Evolutionary conservation across 768 basidiomycete genomes (phyloP), one percentile per base, ranked within the genome.

Genomic region (Lactifluus volemus): DNA sequence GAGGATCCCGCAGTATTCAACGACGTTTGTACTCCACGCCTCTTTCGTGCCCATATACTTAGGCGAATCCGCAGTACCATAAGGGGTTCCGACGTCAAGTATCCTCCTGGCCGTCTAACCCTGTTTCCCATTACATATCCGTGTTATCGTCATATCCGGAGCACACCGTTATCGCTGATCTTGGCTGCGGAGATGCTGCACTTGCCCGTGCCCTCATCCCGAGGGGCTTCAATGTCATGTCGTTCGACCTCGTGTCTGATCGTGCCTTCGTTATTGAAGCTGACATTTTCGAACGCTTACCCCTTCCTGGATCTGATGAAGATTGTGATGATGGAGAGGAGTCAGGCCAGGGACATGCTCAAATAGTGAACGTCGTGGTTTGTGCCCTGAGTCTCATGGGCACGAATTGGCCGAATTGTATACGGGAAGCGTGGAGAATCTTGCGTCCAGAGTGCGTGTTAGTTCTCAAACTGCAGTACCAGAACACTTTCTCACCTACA

Each of bases 321-420:
- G 65, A 67, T 63, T 75, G 75, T 29, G 68, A 63, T 17, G 75
- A 72, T 15, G 72, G 73, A 45, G 73, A 75, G 17, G 38, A 58
- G 34, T 14, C 21, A 42, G 73, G 73, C 5, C 72, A 76, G 39
- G 84, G 81, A 32, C 79, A 81, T 54, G 92, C 84, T 0, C 86
- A 91, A 64, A 72, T 98, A 3, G 91, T 93, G 2, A 95, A 99
- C 70, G 85, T 92, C 6, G 93, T 84, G 7, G 86, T 98, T 25
- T 98, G 93, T 70, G 91, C 95, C 25, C 79, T 99, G 65, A 98
- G 95, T 69, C 77, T 99, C 64, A 99, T 99, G 97, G 89, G 91
- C 36, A 89, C 85, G 15, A 98, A 99, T 70, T 99, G 97, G 97
- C 81, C 90, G n/a, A 79, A 79, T 49, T 92, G 92, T 67, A 80